phyloP scores from a whole-genome alignment of 2,329 filamentous ascomycete species.

The Teratosphaeria nubilosa region DNA sequence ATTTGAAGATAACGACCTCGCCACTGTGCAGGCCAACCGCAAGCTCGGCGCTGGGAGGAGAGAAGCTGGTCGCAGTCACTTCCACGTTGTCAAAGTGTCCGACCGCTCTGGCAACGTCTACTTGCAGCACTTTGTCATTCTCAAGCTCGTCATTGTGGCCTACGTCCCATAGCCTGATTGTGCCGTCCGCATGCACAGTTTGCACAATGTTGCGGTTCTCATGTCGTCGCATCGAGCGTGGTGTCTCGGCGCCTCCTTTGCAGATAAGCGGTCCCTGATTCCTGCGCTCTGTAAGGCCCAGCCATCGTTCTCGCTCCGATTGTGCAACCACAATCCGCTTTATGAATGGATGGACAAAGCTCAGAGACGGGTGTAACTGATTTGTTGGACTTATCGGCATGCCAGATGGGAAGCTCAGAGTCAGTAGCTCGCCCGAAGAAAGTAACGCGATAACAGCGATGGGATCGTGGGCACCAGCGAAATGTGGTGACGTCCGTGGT shows the following conservation, averaged over 20 bases:
- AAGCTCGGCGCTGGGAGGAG: conserved; percentile 71
- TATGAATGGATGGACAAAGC: conserved; percentile 84
- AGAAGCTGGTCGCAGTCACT: conserved; percentile 69
- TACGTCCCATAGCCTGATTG: conserved; percentile 83
- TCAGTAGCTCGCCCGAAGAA: conserved; percentile 78
- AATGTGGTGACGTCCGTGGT: conserved; percentile 74
- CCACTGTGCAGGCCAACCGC: conserved; percentile 71
- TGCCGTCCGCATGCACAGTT: conserved; percentile 82
- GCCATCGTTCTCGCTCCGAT: conserved; percentile 69
- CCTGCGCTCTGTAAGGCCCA: conserved; percentile 79
- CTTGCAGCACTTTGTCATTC: conserved; percentile 69
- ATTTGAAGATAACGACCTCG: conserved; percentile 80
- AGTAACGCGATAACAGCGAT: conserved; percentile 72
- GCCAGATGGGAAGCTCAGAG: conserved; percentile 84
- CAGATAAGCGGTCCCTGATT: conserved; percentile 68
- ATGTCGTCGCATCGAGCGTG: conserved; percentile 61
- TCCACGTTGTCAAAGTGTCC: conserved; percentile 69
- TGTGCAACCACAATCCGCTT: conserved; percentile 61
- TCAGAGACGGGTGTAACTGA: conserved; percentile 77
- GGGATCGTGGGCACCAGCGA: conserved; percentile 78
- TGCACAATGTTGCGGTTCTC: conserved; percentile 78
- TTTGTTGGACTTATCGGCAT: conserved; percentile 87
- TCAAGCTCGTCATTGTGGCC: conserved; percentile 91
- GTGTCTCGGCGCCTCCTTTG: conserved; percentile 65
- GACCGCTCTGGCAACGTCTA: conserved; percentile 75